Evolutionary conservation across 345 rosid species (phyloP).

Genomic region (Moricandia moricandioides): DNA sequence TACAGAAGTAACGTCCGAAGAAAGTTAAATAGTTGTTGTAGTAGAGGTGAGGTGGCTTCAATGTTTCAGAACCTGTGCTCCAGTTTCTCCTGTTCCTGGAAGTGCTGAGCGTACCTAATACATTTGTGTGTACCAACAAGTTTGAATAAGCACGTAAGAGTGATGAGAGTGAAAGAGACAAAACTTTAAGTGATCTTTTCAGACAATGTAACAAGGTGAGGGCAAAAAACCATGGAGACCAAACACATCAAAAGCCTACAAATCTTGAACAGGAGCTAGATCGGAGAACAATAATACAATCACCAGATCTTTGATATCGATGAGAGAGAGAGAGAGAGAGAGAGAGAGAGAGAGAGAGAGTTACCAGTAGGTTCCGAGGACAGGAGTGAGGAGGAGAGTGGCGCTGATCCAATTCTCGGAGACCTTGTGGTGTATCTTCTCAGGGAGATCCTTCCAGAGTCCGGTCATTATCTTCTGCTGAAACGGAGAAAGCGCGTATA

Average conservation of each 20-base stretch:
- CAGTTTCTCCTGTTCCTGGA: constrained; percentile 58
- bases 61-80: constrained; percentile 52
- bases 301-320: constrained; percentile 5
- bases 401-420: constrained; percentile 84
- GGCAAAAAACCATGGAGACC: background rate
- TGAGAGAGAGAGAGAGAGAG: background rate
- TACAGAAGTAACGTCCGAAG: background rate
- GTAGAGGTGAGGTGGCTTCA: background rate
- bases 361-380: constrained; percentile 63
- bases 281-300: constrained; percentile 13
- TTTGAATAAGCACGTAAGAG: background rate
- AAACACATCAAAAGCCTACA: background rate
- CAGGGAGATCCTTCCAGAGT: constrained; percentile 67
- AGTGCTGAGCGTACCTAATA: constrained; percentile 55
- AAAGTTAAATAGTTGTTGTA: background rate
- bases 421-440: constrained; percentile 78
- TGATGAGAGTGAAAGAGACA: background rate
- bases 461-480: constrained; percentile 78
- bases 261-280: background rate
- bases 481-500: constrained; percentile 75
- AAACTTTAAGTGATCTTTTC: background rate
- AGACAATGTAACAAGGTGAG: background rate
- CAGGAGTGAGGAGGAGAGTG: constrained; percentile 61
- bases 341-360: background rate
- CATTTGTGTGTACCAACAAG: background rate